These are phyloP conservation scores for Diaporthe humulicola DNA, from an alignment of 2,329 filamentous ascomycete species.

Conservation along the genomic window DNA sequence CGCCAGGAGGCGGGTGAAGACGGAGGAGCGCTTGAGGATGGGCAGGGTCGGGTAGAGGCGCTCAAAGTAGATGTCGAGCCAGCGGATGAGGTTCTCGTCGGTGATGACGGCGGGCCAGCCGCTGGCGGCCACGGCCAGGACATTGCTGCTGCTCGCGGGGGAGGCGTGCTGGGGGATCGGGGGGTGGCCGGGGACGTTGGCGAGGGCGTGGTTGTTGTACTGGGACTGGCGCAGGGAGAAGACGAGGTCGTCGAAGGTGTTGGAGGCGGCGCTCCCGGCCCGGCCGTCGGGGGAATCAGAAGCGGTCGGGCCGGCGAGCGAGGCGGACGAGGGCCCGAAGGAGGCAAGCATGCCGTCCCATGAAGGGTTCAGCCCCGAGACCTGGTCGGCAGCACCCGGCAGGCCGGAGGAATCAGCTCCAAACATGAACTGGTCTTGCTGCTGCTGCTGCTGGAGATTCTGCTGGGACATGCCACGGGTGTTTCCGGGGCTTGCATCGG, in stretches of 20 bases:
- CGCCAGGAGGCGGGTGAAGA: conserved; percentile 33
- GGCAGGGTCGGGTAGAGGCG: conserved; percentile 35
- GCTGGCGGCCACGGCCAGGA: conserved; percentile 14
- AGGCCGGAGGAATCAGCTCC: conserved; percentile 13
- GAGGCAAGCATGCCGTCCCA: conserved; percentile 34
- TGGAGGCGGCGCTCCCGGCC: conserved; percentile 22
- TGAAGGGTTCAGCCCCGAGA: conserved; percentile 18
- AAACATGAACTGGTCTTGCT: conserved; percentile 32
- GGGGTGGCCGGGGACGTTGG: conserved; percentile 19
- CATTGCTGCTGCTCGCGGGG: conserved; percentile 32
- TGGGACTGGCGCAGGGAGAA: conserved; percentile 29
- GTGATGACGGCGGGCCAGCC: conserved; percentile 33
- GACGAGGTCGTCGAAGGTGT: conserved; percentile 25
- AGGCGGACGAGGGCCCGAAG: conserved; percentile 25
- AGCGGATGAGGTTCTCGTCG: conserved; percentile 37
- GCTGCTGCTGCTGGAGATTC: conserved; percentile 17
- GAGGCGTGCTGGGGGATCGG: conserved; percentile 28
- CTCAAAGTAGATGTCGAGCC: conserved; percentile 37
- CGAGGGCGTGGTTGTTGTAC: conserved; percentile 21
- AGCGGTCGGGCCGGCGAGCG: conserved; percentile 14
- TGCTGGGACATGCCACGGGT: conserved; percentile 8
- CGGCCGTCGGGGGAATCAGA: conserved; percentile 20
- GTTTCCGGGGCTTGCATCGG: conserved; percentile 18
- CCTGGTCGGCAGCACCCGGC: conserved; percentile 27
- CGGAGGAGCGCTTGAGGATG: conserved; percentile 33